Percentiles rank a stretch among this genome's conserved stretches.
phyloP scores from a whole-genome alignment of 202 grass and related monocot species.

The Hordeum pubiflorum region DNA sequence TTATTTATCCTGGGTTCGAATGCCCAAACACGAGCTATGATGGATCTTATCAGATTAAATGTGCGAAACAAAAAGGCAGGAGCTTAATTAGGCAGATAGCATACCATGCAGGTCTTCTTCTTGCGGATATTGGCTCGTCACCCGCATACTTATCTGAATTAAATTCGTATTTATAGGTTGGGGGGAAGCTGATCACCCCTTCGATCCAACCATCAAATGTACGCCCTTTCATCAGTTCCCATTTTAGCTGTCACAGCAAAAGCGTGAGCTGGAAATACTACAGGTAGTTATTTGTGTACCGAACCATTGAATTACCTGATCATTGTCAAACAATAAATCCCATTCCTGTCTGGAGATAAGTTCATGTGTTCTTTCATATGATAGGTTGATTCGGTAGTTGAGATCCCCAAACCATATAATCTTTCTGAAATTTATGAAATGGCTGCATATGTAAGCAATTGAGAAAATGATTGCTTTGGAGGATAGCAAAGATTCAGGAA shows the following conservation, averaged over 20 bases:
- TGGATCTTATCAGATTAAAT: background rate
- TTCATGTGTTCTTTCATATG: slow-evolving; percentile 64
- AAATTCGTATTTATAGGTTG: slow-evolving; percentile 92
- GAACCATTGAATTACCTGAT: slow-evolving; percentile 50
- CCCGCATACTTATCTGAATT: slow-evolving; percentile 58
- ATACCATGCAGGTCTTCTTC: slow-evolving; percentile 93
- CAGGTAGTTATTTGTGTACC: slow-evolving; percentile 8
- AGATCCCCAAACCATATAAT: slow-evolving; percentile 96
- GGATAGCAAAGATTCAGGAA: background rate
- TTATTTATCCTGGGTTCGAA: background rate
- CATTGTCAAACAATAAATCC: slow-evolving; percentile 50
- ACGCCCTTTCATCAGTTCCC: slow-evolving; percentile 56
- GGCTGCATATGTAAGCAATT: slow-evolving; percentile 15
- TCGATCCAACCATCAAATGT: slow-evolving; percentile 82
- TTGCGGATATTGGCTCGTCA: slow-evolving; percentile 55
- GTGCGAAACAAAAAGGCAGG: background rate
- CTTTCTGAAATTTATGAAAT: slow-evolving; percentile 56
- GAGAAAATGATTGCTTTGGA: slow-evolving; percentile 8
- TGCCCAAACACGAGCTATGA: background rate
- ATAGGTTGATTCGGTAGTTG: slow-evolving; percentile 81
- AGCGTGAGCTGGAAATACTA: slow-evolving; percentile 24
- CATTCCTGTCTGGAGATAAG: slow-evolving; percentile 67
- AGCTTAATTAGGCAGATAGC: background rate
- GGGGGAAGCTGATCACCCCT: slow-evolving; percentile 68
- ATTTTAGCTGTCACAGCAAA: slow-evolving; percentile 50